Conservation (phyloP, 2,329 filamentous ascomycete species). For the Fusarium nygamai region DNA sequence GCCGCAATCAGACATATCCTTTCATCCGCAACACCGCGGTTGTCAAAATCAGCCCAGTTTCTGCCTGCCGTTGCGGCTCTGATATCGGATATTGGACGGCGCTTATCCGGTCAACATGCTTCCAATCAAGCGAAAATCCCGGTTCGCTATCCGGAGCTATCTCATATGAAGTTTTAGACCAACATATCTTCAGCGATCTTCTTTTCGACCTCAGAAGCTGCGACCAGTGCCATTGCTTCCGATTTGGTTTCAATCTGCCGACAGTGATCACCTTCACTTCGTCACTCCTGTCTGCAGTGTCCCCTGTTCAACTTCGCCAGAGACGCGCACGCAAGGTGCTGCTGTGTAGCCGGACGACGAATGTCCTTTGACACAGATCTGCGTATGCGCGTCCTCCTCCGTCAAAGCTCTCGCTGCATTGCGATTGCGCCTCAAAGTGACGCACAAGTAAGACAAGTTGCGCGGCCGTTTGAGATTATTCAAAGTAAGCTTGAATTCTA, state of each 20-base stretch:
- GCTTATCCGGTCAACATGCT: slow-evolving; percentile 13
- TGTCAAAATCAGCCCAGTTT: neutral
- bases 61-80: slow-evolving; percentile 6
- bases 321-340: slow-evolving; percentile 14
- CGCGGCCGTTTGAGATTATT: slow-evolving; percentile 42
- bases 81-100: neutral
- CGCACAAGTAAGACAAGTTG: slow-evolving; percentile 38
- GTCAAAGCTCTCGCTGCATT: neutral
- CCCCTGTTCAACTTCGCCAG: neutral
- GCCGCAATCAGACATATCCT: slow-evolving; percentile 19
- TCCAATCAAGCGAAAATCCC: neutral
- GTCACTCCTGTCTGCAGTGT: neutral
- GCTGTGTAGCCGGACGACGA: slow-evolving; percentile 20
- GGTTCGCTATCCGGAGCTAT: slow-evolving; percentile 11
- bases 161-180: neutral
- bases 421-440: slow-evolving; percentile 25
- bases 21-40: slow-evolving; percentile 23
- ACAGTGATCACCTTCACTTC: slow-evolving; percentile 8
- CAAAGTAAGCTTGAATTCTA: slow-evolving; percentile 45
- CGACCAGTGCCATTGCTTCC: neutral
- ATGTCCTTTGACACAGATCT: slow-evolving; percentile 9
- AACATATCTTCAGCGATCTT: neutral
- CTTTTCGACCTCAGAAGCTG: neutral
- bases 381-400: slow-evolving; percentile 7
- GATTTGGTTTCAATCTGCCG: neutral